phyloP scores from a whole-genome alignment of 768 basidiomycete species.

The Tricholoma bakamatsutake region DNA sequence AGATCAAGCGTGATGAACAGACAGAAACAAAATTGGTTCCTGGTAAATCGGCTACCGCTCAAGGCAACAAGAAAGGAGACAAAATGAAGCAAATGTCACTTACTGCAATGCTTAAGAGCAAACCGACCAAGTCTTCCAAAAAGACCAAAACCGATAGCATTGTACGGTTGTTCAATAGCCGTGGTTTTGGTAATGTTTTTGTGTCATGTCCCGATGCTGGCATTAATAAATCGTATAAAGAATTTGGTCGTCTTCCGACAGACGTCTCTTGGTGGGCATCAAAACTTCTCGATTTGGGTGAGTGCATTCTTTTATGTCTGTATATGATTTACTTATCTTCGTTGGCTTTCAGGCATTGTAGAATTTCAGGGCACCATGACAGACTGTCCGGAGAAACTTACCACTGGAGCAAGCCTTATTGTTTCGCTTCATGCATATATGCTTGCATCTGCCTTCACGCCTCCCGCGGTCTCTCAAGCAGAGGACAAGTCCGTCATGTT shows the following conservation, averaged over 20 bases:
- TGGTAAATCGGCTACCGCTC: constrained; percentile 23
- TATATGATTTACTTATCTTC: not conserved
- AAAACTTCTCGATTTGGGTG: constrained; percentile 67
- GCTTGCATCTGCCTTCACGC: constrained; percentile 60
- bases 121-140: constrained; percentile 39
- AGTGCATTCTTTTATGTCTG: constrained; percentile 5
- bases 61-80: constrained; percentile 30
- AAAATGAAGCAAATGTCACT: constrained; percentile 64
- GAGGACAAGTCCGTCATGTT: constrained; percentile 39
- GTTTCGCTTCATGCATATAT: constrained; percentile 73
- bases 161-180: constrained; percentile 57
- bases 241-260: constrained; percentile 73
- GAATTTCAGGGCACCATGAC: constrained; percentile 69
- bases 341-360: constrained; percentile 42
- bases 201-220: not conserved
- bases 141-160: constrained; percentile 58
- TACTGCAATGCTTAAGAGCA: constrained; percentile 58
- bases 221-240: constrained; percentile 28
- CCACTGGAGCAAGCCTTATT: constrained; percentile 73
- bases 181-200: constrained; percentile 54
- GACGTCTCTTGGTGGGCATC: constrained; percentile 70
- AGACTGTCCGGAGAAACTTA: constrained; percentile 67
- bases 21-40: constrained; percentile 25
- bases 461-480: constrained; percentile 29
- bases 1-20: constrained; percentile 48